Conservation (phyloP, 805 yeast species). For the Barnettozyma sucrosica region DNA sequence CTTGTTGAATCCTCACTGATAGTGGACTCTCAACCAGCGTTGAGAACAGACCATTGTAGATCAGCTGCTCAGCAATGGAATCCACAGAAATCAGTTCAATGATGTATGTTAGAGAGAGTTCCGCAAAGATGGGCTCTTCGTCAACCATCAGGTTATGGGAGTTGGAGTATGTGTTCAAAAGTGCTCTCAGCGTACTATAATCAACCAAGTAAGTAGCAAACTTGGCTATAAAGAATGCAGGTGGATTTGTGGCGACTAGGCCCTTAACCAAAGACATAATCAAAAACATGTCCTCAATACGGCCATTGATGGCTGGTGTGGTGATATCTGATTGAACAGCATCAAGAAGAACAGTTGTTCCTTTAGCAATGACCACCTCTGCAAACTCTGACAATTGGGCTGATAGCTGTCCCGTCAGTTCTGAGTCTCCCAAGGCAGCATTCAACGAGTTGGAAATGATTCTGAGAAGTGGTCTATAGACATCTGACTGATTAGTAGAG, state of each 20-base stretch:
- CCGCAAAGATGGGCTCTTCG: constrained; percentile 67
- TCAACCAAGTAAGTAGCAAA: constrained; percentile 49
- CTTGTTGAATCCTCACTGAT: constrained; percentile 60
- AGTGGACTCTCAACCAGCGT: constrained; percentile 71
- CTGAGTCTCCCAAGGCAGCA: constrained; percentile 36
- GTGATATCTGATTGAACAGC: constrained; percentile 52
- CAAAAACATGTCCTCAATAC: constrained; percentile 59
- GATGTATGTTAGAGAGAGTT: constrained; percentile 59
- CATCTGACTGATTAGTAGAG: constrained; percentile 32
- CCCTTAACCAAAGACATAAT: constrained; percentile 60
- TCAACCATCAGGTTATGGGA: constrained; percentile 56
- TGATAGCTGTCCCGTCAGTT: constrained; percentile 41
- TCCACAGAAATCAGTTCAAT: constrained; percentile 61
- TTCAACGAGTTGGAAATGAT: constrained; percentile 45
- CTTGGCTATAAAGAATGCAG: constrained; percentile 41
- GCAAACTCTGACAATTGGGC: constrained; percentile 52
- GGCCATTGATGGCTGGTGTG: constrained; percentile 34
- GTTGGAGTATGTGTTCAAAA: constrained; percentile 60
- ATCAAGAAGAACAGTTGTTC: constrained; percentile 53
- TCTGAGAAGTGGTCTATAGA: constrained; percentile 58
- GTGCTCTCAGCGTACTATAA: constrained; percentile 54
- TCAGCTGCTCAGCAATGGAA: constrained; percentile 59
- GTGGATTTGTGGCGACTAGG: constrained; percentile 44
- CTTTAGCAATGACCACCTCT: constrained; percentile 57
- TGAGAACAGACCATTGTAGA: constrained; percentile 58